phyloP scores from a whole-genome alignment of 2,329 filamentous ascomycete species.

The Colletotrichum sp. region DNA sequence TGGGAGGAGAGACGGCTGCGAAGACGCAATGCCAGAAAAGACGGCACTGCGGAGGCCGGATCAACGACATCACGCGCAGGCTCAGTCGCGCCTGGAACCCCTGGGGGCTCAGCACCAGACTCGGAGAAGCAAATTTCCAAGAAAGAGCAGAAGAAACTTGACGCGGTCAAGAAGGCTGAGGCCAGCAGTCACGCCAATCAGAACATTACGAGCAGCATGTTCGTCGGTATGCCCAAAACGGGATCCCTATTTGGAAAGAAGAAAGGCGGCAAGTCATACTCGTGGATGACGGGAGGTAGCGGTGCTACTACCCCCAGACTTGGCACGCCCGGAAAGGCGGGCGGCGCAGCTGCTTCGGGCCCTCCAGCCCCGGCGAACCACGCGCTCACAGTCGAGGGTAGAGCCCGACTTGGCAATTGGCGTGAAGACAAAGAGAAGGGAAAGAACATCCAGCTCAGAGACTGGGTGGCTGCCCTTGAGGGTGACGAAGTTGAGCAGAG shows the following conservation, averaged over 20 bases:
- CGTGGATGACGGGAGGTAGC: slow-evolving; percentile 73
- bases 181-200: slow-evolving; percentile 81
- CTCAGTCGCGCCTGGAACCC: slow-evolving; percentile 64
- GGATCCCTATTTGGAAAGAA: slow-evolving; percentile 63
- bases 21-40: slow-evolving; percentile 69
- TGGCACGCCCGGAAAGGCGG: slow-evolving; percentile 39
- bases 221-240: slow-evolving; percentile 68
- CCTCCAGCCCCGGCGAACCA: slow-evolving; percentile 34
- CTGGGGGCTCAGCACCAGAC: slow-evolving; percentile 68
- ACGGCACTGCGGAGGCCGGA: slow-evolving; percentile 58
- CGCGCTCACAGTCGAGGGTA: slow-evolving; percentile 60
- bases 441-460: slow-evolving; percentile 81
- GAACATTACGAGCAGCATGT: slow-evolving; percentile 82
- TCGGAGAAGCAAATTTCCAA: slow-evolving; percentile 77
- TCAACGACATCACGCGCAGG: slow-evolving; percentile 56
- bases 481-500: slow-evolving; percentile 73
- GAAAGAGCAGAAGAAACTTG: slow-evolving; percentile 81
- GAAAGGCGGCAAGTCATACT: slow-evolving; percentile 71
- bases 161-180: slow-evolving; percentile 78
- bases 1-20: slow-evolving; percentile 75
- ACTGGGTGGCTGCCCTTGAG: slow-evolving; percentile 82
- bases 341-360: slow-evolving; percentile 36
- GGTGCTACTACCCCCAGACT: slow-evolving; percentile 57
- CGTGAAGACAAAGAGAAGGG: slow-evolving; percentile 81
- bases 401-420: slow-evolving; percentile 73